Base-by-base conservation (phyloP, 2,329 filamentous ascomycete genomes). In the Trichoderma breve region DNA sequence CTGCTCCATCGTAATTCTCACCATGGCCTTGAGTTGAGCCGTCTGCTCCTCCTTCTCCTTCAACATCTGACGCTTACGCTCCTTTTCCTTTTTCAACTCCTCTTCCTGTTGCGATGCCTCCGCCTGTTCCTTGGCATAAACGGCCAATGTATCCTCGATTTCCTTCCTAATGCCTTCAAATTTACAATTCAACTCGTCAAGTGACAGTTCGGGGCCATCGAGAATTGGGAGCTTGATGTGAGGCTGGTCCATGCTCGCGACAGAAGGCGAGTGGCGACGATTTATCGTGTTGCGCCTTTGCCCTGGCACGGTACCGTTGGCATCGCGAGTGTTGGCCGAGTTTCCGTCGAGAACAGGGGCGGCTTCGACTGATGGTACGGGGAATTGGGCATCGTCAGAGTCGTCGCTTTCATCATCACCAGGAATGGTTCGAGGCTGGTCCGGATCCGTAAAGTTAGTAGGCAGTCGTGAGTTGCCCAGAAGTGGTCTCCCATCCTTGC, bases 21-120 rank as follows among this genome's bases (percentile, higher is more conserved):
- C 91, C 78, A 95, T 91, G 74, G 92, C 92, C 77, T 92, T 93
- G 69, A 98, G 83, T 78, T 94, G 94, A 58, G 93, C 91, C 63
- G 94, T 98, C 65, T 91, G 92, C 77, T 97, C 94, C 75, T 98
- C 95, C 80, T 97, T 97, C 78, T 97, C 93, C 79, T 93, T 96
- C 69, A 96, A 86, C 24, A 91, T 87, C 73, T 91, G 91, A 77
- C 88, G 91, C 79, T 97, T 90, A 65, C 91, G 88, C 75, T 97
- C 93, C 73, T 93, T 92, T 77, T 97, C 93, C 72, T 90, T 90
- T 70, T 91, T 89, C 36, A 97, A 80, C 58, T 93, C 89, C 51
- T 89, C 87, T 74, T 93, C 83, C 67, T 88, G 82, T n/a, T 86
- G 84, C 74, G 88, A 89, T 72, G 89, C 90, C 67, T 95, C 93